Conservation (phyloP, 352 stramenopile genomes). For the Phytophthora fragariae region DNA sequence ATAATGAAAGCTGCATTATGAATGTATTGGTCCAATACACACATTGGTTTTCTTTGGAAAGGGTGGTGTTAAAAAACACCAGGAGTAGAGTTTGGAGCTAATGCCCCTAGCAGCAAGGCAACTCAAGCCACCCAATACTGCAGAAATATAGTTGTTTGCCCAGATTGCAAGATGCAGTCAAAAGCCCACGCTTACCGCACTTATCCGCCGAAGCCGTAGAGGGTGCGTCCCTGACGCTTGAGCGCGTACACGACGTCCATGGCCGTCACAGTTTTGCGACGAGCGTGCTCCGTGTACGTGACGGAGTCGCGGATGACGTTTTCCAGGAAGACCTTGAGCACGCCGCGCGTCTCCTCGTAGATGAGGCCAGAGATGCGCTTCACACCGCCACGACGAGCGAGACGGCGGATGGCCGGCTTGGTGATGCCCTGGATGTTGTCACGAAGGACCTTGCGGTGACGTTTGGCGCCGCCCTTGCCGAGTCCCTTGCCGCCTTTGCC, state of each 20-base stretch:
- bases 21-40: neutral
- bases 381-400: conserved; percentile 98
- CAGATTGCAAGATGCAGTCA: neutral
- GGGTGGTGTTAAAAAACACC: conserved; percentile 89
- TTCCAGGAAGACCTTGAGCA: conserved; percentile 99
- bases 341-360: conserved; percentile 98
- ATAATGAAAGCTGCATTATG: no score
- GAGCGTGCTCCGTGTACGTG: conserved; percentile 96
- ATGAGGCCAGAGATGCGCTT: conserved; percentile 98
- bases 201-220: conserved; percentile 95
- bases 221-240: conserved; percentile 96
- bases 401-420: conserved; percentile 96
- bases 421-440: conserved; percentile 95
- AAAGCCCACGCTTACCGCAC: conserved; percentile 11
- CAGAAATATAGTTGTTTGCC: neutral
- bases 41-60: conserved; percentile 41
- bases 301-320: conserved; percentile 97
- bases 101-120: neutral
- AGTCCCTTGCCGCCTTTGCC: conserved; percentile 87
- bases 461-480: conserved; percentile 86
- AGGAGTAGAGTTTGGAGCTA: conserved; percentile 23
- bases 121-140: neutral
- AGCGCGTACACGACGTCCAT: conserved; percentile 99
- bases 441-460: conserved; percentile 89
- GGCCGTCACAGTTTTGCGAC: conserved; percentile 97